Evolutionary conservation across 1,139 yeast species (phyloP), one percentile per base, ranked within the genome.

Genomic region (Debaryomyces coudertii): DNA sequence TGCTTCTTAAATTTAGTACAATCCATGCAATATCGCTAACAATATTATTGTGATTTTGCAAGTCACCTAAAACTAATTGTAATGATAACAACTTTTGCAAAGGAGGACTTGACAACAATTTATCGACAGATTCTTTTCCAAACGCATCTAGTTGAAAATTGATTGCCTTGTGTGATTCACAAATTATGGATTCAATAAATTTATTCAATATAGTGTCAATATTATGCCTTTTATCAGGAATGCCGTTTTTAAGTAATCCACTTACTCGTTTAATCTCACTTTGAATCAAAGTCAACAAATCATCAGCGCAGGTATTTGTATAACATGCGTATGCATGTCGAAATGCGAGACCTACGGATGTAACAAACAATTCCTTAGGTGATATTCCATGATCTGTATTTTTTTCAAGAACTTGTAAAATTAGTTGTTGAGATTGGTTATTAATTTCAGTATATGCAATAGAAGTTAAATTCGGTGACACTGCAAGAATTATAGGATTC

Each of bases 291-390:
- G 82, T 77, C 23, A 85, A 67, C 46, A 87, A 63, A 57, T 88
- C 95, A 58, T 87, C 95, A 0, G 85, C 77, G 44, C 81, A 77
- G 7, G 80, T 67, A 49, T 78, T 85, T 34, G 83, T 71, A 58
- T 83, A 85, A 55, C 92, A 86, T 0, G 90, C 79, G 44, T 77
- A 73, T 0, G 93, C 82, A 58, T 86, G 90, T 9, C 83, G 68
- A 35, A 77, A 73, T 0, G 93, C 88, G 47, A 86, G 65, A 0
- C 82, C 87, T 1, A 82, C 83, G 0, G 87, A 74, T 0, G 83
- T 66, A 1, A 71, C 55, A 23, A 72, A 63, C 18, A 77, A 51
- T 15, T 71, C 69, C 4, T 69, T 56, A 2, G 68, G 62, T 4
- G 66, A 48, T 1, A 61, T 46, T 0, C 58, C 63, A 6, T 50